phyloP scores from a whole-genome alignment of 352 stramenopile genomes.

The Phytophthora pinifolia region DNA sequence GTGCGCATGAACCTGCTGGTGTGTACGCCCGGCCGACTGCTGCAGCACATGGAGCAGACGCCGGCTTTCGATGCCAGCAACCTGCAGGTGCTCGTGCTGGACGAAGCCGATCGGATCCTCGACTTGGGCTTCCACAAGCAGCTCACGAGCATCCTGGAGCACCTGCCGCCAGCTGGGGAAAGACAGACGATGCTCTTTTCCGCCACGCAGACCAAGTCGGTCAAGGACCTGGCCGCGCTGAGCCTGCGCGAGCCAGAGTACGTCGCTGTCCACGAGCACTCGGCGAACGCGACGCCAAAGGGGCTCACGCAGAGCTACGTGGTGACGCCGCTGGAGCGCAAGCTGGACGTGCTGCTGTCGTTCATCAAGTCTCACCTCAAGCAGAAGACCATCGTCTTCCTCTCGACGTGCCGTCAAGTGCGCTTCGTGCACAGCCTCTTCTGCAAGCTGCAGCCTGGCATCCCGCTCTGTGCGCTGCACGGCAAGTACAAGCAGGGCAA shows the following conservation, averaged over 20 bases:
- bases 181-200: slow-evolving; percentile 98
- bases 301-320: slow-evolving; percentile 95
- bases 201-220: slow-evolving; percentile 96
- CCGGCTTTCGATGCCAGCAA: slow-evolving; percentile 94
- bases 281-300: slow-evolving; percentile 89
- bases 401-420: slow-evolving; percentile 96
- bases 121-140: slow-evolving; percentile 99
- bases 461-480: slow-evolving; percentile 96
- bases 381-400: slow-evolving; percentile 98
- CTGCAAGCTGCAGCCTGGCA: slow-evolving; percentile 96
- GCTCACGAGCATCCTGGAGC: slow-evolving; percentile 95
- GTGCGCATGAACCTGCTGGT: slow-evolving; percentile 97
- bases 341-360: slow-evolving; percentile 97
- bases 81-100: slow-evolving; percentile 96
- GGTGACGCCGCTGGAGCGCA: slow-evolving; percentile 94
- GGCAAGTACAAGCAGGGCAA: slow-evolving; percentile 99
- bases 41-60: slow-evolving; percentile 99
- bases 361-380: slow-evolving; percentile 99
- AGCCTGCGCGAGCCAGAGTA: slow-evolving; percentile 97
- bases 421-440: slow-evolving; percentile 96
- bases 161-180: slow-evolving; percentile 83
- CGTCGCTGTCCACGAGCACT: slow-evolving; percentile 95
- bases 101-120: slow-evolving; percentile 99
- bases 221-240: slow-evolving; percentile 96
- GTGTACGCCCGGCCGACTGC: slow-evolving; percentile 94